Evolutionary conservation across 1,139 yeast genomes (phyloP), one percentile per base, ranked within the genome.

Genomic region (Meyerozyma sp.): DNA sequence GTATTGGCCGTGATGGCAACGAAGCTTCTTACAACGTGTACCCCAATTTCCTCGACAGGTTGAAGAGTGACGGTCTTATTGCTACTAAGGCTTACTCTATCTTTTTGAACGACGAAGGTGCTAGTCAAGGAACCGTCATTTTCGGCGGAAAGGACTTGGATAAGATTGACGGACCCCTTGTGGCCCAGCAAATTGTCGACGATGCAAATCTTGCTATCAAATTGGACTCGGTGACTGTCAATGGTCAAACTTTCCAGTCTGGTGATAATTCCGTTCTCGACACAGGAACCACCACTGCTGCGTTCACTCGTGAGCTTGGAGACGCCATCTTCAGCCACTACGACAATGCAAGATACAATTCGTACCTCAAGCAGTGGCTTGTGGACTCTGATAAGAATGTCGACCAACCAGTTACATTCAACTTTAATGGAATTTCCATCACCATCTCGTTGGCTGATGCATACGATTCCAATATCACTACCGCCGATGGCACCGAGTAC

Each of bases 101-200:
- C 23, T 51, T 42, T 40, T 43, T 51, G 44, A 40, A 47, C 42
- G 18, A 28, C 2, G 35, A 42, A 8, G 13, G 16, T 14, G 44
- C 50, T 6, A 36, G 34, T 29, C 20, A 45, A 10, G 60, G 59
- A 5, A 42, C 54, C 10, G 43, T 57, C 13, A 46, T 57, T 18
- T 57, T 56, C 44, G 61, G 61, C 9, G 61, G 55, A 6, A 44
- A 50, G 8, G 60, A 57, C 42, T 46, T 45, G 32, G 51, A 57
- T 25, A 56, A 54, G 41, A 52, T 50, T 44, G 32, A 44, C 18
- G 62, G 59, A 8, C 30, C 38, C 6, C 47, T 58, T 46, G 37
- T 36, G 28, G 40, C 44, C 5, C 32, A 46, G 23, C 48, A 48
- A 8, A 41, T 50, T 28, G 29, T 27, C n/a, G 30, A 35, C n/a